A percentile compares a stretch with the other conserved stretches of the same genome.
Evolutionary conservation across 2,329 filamentous ascomycete species (phyloP).

Genomic region (Aulographum hederae): DNA sequence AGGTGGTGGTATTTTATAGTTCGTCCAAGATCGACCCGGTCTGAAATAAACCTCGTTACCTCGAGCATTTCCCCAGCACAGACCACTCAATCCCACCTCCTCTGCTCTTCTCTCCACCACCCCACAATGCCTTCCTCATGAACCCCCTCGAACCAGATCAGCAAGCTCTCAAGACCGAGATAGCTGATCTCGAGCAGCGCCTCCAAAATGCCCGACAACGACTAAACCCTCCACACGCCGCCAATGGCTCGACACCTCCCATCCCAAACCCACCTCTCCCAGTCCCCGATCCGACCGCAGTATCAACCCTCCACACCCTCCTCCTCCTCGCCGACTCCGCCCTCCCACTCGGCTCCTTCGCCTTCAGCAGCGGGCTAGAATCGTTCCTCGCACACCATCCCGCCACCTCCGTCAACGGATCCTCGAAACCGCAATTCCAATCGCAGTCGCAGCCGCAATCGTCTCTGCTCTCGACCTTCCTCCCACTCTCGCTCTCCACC

Average conservation of each 20-base stretch:
- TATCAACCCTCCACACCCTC: background rate
- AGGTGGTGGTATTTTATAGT: too few relatives aligned
- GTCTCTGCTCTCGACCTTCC: slow-evolving; percentile 26
- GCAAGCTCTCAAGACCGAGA: background rate
- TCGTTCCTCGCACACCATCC: slow-evolving; percentile 56
- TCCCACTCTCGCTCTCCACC: slow-evolving; percentile 51
- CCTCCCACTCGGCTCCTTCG: slow-evolving; percentile 1
- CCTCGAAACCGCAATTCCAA: slow-evolving; percentile 13
- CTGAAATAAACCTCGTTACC: too few relatives aligned
- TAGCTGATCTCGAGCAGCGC: background rate
- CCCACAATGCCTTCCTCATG: too few relatives aligned
- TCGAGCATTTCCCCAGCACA: too few relatives aligned
- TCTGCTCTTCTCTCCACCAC: too few relatives aligned
- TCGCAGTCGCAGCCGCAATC: background rate
- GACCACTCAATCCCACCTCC: too few relatives aligned
- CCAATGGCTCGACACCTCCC: background rate
- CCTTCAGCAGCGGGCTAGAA: slow-evolving; percentile 48
- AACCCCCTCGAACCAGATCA: background rate
- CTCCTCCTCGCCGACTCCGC: slow-evolving; percentile 1
- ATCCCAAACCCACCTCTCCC: background rate
- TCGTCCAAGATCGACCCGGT: too few relatives aligned
- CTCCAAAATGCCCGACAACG: background rate
- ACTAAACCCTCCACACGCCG: slow-evolving; percentile 1
- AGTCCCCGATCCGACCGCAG: too few relatives aligned
- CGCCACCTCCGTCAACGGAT: slow-evolving; percentile 10